phyloP scores from a whole-genome alignment of 2,329 filamentous ascomycete species.

The Pseudogymnoascus sp. region DNA sequence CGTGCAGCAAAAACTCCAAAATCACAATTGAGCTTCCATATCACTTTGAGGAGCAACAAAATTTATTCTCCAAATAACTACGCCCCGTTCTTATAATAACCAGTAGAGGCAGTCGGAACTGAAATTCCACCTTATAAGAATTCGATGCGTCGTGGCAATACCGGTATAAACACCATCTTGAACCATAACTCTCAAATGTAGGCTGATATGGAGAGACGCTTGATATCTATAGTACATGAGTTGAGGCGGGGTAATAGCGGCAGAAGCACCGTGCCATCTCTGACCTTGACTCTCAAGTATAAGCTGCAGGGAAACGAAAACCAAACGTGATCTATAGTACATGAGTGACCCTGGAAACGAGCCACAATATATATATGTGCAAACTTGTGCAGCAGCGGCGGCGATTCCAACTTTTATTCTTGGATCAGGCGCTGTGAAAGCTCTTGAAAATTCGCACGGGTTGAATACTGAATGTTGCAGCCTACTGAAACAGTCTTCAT shows the following conservation, averaged over 20 bases:
- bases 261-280: not conserved
- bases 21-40: not conserved
- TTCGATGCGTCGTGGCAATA: not conserved
- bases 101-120: not conserved
- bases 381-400: not conserved
- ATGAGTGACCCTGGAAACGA: not conserved
- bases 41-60: not conserved
- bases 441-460: not conserved
- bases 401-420: not conserved
- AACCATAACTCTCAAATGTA: not conserved
- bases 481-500: not conserved
- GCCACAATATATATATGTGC: not conserved
- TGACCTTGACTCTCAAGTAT: not conserved
- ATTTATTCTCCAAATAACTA: not conserved
- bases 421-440: not conserved
- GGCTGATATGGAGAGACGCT: not conserved
- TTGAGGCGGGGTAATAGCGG: not conserved
- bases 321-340: not conserved
- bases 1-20: not conserved
- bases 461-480: slow-evolving; percentile 2
- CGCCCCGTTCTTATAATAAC: not conserved
- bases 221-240: not conserved
- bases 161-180: not conserved
- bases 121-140: not conserved
- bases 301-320: not conserved